phyloP scores from a whole-genome alignment of 73 alveolate genomes.

The Stentor roeselii region DNA sequence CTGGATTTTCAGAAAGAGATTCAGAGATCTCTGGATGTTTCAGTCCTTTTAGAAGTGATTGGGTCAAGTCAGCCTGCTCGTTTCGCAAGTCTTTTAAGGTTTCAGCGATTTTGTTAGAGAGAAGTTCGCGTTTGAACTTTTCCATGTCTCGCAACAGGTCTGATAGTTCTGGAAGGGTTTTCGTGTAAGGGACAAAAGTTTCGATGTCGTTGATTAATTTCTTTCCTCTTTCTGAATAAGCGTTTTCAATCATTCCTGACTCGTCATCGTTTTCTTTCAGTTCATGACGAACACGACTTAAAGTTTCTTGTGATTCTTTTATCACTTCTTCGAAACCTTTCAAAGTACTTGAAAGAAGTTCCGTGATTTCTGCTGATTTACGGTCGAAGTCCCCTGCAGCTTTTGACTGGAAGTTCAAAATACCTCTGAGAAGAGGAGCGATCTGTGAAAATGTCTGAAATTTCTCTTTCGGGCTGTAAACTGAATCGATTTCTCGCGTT shows the following conservation, averaged over 20 bases:
- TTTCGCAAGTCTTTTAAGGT: neutral
- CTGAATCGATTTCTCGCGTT: neutral
- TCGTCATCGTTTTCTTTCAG: neutral
- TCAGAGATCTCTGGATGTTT: neutral
- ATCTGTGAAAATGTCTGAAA: neutral
- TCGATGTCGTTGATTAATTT: neutral
- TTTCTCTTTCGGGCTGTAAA: neutral
- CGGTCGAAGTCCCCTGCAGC: neutral
- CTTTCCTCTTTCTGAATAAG: neutral
- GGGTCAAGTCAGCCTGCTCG: neutral
- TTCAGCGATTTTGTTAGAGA: neutral
- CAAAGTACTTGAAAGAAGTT: neutral
- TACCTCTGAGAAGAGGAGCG: neutral
- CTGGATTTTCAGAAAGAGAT: neutral
- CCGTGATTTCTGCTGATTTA: neutral
- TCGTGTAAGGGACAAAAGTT: neutral
- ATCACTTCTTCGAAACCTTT: constrained; percentile 4
- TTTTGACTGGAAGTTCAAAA: neutral
- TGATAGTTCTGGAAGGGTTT: neutral
- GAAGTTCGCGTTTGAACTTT: constrained; percentile 6
- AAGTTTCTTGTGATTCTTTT: neutral
- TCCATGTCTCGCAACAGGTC: neutral
- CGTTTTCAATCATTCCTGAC: neutral
- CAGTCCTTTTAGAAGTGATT: neutral
- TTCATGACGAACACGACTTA: neutral